Base-by-base conservation (phyloP, 2,329 filamentous ascomycete genomes). In the Lachnellula subtilissima region DNA sequence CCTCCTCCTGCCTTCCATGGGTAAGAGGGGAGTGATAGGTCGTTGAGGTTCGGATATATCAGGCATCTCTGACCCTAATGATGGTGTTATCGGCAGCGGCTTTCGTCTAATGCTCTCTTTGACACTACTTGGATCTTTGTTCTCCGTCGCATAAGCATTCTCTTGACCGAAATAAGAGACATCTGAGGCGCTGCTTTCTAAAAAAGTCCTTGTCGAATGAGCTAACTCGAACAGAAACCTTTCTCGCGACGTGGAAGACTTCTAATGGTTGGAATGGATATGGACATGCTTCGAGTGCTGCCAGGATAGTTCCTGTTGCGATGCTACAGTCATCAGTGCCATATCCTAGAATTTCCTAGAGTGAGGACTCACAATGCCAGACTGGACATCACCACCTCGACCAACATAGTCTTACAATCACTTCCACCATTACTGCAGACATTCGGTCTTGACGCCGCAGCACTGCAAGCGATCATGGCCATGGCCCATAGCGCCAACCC, bases 281-380 rank as follows among this genome's bases (percentile, higher is more conserved):
- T 47, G 63, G 59, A 53, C 64, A 65, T 2, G 64, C 56, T 56
- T 66, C 63, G 1, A 68, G 57, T 5, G 64, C 62, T 19, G 63
- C 64, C 15, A 68, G 49, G 15, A 67, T 56, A 0, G 64, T 51
- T 15, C 64, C 64, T 32, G 51, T 63, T 48, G 60, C 52, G 15
- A 64, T 23, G 36, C 66, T 68, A 22, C 5, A 19, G 5, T 23
- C 17, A 45, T 59, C 22, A 59, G 57, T 46, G 22, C 17, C 19
- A 14, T 19, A 35, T 11, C 15, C 14, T 35, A n/a, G 45, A 0
- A 50, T 14, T 25, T 23, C 32, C 8, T 5, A 11, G 4, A 22
- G 2, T 8, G 7, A 35, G 28, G 5, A 61, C 65, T 59, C 43
- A 66, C 66, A 64, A 59, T 28, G 57, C 61, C 17, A 63, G 15